Conservation (phyloP, 2,329 filamentous ascomycete genomes). For the Pseudogymnoascus sp. region DNA sequence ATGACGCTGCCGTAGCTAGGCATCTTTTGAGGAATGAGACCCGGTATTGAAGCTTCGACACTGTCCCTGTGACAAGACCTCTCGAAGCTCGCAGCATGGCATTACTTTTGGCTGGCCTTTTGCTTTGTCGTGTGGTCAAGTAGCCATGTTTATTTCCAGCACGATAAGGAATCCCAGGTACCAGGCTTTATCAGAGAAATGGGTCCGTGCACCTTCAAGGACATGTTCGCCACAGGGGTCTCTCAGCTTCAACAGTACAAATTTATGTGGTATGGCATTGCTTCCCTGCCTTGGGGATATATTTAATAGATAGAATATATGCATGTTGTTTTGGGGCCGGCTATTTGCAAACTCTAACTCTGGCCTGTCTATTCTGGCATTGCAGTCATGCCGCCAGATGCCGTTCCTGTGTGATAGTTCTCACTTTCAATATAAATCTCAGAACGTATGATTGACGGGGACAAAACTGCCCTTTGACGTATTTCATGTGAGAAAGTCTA, state of each 20-base stretch:
- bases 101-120: not conserved
- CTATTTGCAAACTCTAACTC: not conserved
- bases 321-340: not conserved
- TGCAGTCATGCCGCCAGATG: no score
- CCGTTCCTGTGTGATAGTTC: no score
- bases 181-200: not conserved
- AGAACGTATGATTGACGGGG: no score
- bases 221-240: not conserved
- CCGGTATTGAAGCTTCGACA: not conserved
- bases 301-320: not conserved
- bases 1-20: not conserved
- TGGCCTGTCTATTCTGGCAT: no score
- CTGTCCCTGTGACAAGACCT: not conserved
- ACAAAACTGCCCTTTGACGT: no score
- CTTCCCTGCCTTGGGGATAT: not conserved
- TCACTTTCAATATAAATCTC: no score
- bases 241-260: not conserved
- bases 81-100: slow-evolving; percentile 4
- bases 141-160: not conserved
- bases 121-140: not conserved
- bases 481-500: no score
- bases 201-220: not conserved
- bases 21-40: not conserved
- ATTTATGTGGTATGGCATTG: not conserved
- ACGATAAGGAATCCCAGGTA: not conserved